Base-by-base conservation (phyloP, 2,329 filamentous ascomycete species). In the Penicillium olsonii region DNA sequence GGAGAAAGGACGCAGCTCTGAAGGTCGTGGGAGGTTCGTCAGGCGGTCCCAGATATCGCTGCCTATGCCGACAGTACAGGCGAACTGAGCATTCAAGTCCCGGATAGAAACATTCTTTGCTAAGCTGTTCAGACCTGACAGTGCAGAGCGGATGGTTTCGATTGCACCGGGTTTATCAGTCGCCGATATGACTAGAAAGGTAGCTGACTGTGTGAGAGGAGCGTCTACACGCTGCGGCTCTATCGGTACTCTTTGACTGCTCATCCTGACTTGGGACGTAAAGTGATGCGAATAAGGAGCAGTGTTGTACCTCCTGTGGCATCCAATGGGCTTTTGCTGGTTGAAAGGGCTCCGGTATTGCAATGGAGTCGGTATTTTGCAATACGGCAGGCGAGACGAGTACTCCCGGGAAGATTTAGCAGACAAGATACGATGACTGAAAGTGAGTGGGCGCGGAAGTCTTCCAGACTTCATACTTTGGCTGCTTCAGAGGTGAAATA, bases 1-100 rank as follows among this genome's bases (percentile, higher is more conserved):
- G 1, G 54, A 68, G 58, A 83, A 82, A 0, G 76, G 73, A 19
- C 75, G 80, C 5, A 84, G 71, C 63, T 84, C 80, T 0, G 67
- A 56, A 0, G 81, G 81, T 1, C 74, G 72, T 1, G 75, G 73
- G 0, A 75, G 61, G 1, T 64, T 54, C 1, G 69, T 78, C 2
- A 84, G 50, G 0, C 52, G 41, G 50, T 81, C 77, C 81, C 81
- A 84, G 40, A 75, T 67, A 10, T 70, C 56, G 57, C 75, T 78
- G 37, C 81, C 80, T 39, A 83, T 80, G 38, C 78, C 80, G 10
- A 80, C 79, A 0, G 77, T 80, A 59, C 79, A 82, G 31, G 76
- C 67, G 50, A 83, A 78, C 5, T 65, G 65, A 15, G 75, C 71
- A 11, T 60, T 64, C 2, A 73, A 55, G 37, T 81, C 75, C 34